phyloP scores from a whole-genome alignment of 2,329 filamentous ascomycete genomes.

The Fusarium sp. region DNA sequence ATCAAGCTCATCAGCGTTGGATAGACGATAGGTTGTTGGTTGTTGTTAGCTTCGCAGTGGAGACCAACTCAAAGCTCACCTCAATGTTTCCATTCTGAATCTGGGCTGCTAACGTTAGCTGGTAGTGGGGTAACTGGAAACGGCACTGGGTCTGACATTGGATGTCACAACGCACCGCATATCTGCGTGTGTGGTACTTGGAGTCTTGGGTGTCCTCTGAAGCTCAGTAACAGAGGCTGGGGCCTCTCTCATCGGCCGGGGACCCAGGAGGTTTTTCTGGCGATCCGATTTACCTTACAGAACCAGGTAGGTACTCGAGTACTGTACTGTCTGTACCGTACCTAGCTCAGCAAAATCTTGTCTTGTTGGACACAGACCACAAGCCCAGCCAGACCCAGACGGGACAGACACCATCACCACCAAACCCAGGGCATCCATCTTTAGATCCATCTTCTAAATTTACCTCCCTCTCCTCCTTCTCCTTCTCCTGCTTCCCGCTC shows the following conservation, averaged over 20 bases:
- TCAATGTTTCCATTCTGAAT: constrained; percentile 29
- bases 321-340: too few species aligned
- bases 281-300: constrained; percentile 41
- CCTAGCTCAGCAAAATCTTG: constrained; percentile 1
- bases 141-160: constrained; percentile 23
- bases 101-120: constrained; percentile 23
- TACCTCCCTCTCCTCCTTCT: constrained; percentile 4
- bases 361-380: background rate
- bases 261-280: constrained; percentile 47
- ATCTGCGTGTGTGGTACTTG: constrained; percentile 41
- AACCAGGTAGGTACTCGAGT: background rate
- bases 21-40: constrained; percentile 23
- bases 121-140: constrained; percentile 30
- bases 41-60: constrained; percentile 15
- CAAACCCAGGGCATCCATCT: constrained; percentile 7
- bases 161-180: constrained; percentile 42
- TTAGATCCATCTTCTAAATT: constrained; percentile 33
- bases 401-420: constrained; percentile 51
- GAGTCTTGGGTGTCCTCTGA: constrained; percentile 19
- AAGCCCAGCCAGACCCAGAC: constrained; percentile 8
- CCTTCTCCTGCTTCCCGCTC: constrained; percentile 2
- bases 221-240: constrained; percentile 45
- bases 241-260: constrained; percentile 45
- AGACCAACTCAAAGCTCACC: constrained; percentile 9
- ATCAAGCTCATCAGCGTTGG: constrained; percentile 35